Evolutionary conservation across 257 asterid genomes (phyloP), one percentile per base, ranked within the genome.

Genomic region (Nicotiana otophora): DNA sequence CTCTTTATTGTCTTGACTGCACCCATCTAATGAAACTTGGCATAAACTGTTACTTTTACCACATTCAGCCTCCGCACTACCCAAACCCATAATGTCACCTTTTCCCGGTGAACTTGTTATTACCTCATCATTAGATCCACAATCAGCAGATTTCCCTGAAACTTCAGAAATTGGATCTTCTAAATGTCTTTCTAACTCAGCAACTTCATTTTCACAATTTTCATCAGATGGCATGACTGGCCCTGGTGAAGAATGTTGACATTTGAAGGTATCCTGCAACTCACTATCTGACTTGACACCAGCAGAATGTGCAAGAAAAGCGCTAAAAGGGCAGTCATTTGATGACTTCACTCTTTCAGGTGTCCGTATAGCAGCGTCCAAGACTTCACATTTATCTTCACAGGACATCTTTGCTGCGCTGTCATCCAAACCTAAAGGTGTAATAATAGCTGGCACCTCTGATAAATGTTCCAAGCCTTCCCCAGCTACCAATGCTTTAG

Each of bases 1-100:
- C 99, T 84, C 81, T 82, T 60, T 85, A 86, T 68, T 80, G 77
- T 84, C 84, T 84, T 83, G 88, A 77, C 87, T 81, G 66, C 77
- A 83, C 84, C 90, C 91, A 74, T 83, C 84, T 74, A 76, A 70
- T 33, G 83, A 67, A 78, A 80, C 83, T 69, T 80, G 81, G 75
- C 88, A 81, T 76, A 46, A 77, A 81, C 82, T 79, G 34, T 31
- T 84, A 83, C 83, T 60, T 84, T 84, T 88, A 83, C 70, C 88
- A 82, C 80, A 86, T 77, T 76, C 84, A 84, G 82, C 90, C 83
- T 78, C 93, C 48, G 81, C 86, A 79, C 69, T 33, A 64, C 63
- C 82, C 79, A 33, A 34, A 70, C 15, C 82, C 78, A 81, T 46
- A 61, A 77, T 65, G 20, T 84, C 83, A 84, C 53, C 85, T 80